Conservation (phyloP, 768 basidiomycete species). For the Mycena galopus region DNA sequence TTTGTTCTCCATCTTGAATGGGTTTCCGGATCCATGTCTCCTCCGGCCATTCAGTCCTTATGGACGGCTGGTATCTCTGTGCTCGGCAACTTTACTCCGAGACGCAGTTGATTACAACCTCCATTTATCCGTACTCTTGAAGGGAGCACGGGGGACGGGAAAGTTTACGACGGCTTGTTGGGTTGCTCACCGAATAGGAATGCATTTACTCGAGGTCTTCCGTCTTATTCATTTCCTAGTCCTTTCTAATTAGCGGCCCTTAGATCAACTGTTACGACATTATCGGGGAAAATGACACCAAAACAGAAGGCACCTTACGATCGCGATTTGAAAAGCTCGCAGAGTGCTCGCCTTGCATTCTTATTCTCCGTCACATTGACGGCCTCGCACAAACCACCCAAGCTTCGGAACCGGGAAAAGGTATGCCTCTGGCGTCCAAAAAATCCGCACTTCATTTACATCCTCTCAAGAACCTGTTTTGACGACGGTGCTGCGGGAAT, state of each 20-base stretch:
- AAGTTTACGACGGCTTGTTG: constrained; percentile 75
- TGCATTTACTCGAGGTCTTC: constrained; percentile 83
- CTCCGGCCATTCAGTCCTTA: constrained; percentile 53
- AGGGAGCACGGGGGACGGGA: constrained; percentile 85
- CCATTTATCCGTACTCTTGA: constrained; percentile 79
- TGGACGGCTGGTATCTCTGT: constrained; percentile 66
- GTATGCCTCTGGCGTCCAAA: constrained; percentile 47
- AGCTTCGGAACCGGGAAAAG: constrained; percentile 72
- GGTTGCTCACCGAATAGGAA: constrained; percentile 73
- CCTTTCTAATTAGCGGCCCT: background rate
- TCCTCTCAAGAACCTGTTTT: constrained; percentile 66
- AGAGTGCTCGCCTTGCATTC: constrained; percentile 85
- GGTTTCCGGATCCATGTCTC: constrained; percentile 41
- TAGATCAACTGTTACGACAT: constrained; percentile 91
- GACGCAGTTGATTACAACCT: constrained; percentile 72
- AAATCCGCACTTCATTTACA: background rate
- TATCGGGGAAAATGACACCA: constrained; percentile 80
- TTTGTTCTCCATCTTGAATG: constrained; percentile 41
- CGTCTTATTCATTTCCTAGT: background rate
- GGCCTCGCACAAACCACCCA: constrained; percentile 82
- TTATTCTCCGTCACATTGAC: constrained; percentile 85
- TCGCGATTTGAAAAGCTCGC: constrained; percentile 84
- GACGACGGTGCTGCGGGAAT: constrained; percentile 70
- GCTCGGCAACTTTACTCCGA: constrained; percentile 69
- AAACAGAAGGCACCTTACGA: constrained; percentile 80